These are phyloP conservation scores for Eucalyptus fibrosa DNA, from an alignment of 345 rosid genomes.

Conservation along the genomic window DNA sequence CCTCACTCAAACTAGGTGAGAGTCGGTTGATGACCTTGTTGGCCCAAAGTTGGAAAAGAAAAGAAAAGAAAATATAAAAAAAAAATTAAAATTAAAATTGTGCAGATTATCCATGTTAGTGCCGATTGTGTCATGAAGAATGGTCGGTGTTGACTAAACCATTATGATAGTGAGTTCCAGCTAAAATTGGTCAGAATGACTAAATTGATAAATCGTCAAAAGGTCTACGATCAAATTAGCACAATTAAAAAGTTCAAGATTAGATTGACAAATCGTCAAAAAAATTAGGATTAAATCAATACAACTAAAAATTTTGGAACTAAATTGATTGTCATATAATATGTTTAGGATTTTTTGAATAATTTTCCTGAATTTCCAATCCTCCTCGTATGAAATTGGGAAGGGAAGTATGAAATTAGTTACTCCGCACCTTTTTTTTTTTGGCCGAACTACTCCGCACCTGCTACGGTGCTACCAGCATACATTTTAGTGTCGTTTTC, in stretches of 20 bases:
- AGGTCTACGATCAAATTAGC: too few relatives aligned
- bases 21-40: rapidly evolving
- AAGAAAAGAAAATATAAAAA: too few relatives aligned
- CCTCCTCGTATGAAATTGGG: background rate
- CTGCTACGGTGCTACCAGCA: background rate
- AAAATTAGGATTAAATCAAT: too few relatives aligned
- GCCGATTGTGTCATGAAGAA: rapidly evolving
- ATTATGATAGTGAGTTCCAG: rapidly evolving
- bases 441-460: too few relatives aligned
- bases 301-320: too few relatives aligned
- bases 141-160: rapidly evolving
- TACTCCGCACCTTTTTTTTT: background rate
- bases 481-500: background rate
- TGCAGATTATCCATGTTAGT: too few relatives aligned
- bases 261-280: too few relatives aligned
- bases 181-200: rapidly evolving
- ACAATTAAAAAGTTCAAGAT: too few relatives aligned
- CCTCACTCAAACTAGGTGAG: background rate
- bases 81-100: too few relatives aligned
- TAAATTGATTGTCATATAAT: too few relatives aligned
- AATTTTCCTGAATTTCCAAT: background rate
- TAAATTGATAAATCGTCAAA: too few relatives aligned
- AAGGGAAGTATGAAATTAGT: background rate
- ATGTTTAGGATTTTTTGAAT: too few relatives aligned
- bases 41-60: background rate